phyloP scores from a whole-genome alignment of 352 stramenopile species.

The Globisporangium heterothallicum region DNA sequence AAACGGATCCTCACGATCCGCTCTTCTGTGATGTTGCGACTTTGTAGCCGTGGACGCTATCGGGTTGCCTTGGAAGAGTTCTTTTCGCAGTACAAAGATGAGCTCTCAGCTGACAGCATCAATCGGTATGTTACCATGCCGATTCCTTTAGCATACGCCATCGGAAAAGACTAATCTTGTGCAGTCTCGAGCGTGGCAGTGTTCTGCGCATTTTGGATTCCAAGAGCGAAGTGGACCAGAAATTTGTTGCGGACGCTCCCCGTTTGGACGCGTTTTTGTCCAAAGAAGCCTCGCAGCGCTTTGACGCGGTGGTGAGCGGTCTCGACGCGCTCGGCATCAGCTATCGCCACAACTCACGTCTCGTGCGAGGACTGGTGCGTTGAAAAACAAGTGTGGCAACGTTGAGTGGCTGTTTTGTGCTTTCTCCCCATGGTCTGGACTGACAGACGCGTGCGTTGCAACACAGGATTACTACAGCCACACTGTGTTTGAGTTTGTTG shows the following conservation, averaged over 20 bases:
- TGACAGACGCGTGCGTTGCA: background rate
- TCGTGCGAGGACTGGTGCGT: conserved; percentile 76
- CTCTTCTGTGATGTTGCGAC: background rate
- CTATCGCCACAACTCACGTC: conserved; percentile 56
- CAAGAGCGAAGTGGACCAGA: conserved; percentile 67
- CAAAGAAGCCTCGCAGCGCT: conserved; percentile 58
- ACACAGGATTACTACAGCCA: conserved; percentile 86
- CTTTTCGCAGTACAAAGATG: conserved; percentile 53
- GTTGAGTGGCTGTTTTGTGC: background rate
- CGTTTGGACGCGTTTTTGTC: conserved; percentile 62
- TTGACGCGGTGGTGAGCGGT: conserved; percentile 51
- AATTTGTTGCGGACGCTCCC: conserved; percentile 61
- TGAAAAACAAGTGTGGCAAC: conserved; percentile 1
- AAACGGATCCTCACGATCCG: no score
- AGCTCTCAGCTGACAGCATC: conserved; percentile 72
- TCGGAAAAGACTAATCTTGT: no score
- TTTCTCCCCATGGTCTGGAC: background rate
- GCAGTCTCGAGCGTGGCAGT: conserved; percentile 77
- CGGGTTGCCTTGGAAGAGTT: conserved; percentile 56
- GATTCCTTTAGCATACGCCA: no score
- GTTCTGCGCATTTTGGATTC: conserved; percentile 86
- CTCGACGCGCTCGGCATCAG: conserved; percentile 56
- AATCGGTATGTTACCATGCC: conserved; percentile 34
- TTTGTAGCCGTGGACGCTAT: conserved; percentile 54
- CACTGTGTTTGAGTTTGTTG: conserved; percentile 87